Conservation (phyloP, 257 asterid genomes). For the Nicotiana paniculata region DNA sequence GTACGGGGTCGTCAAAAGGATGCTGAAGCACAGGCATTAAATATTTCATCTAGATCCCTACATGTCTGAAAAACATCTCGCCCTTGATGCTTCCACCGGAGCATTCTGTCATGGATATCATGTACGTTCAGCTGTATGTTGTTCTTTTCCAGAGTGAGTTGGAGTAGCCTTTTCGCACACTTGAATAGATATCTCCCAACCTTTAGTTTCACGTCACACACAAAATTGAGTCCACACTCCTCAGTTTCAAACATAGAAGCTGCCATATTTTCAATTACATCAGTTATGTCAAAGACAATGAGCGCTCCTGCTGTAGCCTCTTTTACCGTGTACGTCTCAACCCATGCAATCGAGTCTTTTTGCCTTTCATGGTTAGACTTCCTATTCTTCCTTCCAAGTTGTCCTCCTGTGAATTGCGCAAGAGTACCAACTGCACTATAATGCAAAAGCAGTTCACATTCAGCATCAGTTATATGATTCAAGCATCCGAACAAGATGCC, state of each 20-base stretch:
- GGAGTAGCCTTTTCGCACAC: conserved; percentile 52
- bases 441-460: conserved; percentile 58
- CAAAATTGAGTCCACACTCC: conserved; percentile 38
- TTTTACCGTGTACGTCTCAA: conserved; percentile 29
- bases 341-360: conserved; percentile 21
- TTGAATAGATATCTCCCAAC: conserved; percentile 38
- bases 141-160: conserved; percentile 16
- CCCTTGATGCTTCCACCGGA: conserved; percentile 56
- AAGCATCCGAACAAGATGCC: conserved; percentile 48
- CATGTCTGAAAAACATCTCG: conserved; percentile 31
- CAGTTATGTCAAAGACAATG: conserved; percentile 52
- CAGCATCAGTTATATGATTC: conserved; percentile 31
- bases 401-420: conserved; percentile 20
- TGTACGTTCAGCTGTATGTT: conserved; percentile 28
- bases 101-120: conserved; percentile 47
- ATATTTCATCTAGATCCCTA: conserved; percentile 37
- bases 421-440: conserved; percentile 60
- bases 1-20: not conserved
- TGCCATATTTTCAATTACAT: conserved; percentile 37
- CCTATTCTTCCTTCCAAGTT: conserved; percentile 26
- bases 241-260: conserved; percentile 48
- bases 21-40: conserved; percentile 28
- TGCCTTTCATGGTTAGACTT: conserved; percentile 22
- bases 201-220: conserved; percentile 45
- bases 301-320: conserved; percentile 63